Base-by-base conservation (phyloP, 257 asterid species). In the Cordia subcordata region DNA sequence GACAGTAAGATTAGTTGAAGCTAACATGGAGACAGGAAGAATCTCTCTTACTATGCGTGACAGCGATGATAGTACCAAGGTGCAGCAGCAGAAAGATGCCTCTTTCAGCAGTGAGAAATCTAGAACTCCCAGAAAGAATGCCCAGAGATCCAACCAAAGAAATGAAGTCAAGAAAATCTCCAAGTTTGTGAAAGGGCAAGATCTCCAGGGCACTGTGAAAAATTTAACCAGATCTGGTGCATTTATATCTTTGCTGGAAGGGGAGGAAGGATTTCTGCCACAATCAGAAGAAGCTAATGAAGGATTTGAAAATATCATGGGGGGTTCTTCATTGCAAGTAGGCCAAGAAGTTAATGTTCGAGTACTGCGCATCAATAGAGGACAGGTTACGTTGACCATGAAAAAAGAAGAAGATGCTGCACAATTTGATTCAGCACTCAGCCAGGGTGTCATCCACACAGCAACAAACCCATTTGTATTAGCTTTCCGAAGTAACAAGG, bases 261-360 rank as follows among this genome's bases (percentile, higher is more conserved):
- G 90, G 8, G 99, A 93, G 82, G 99, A 93, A 68, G 99, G 99
- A 16, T 93, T 89, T 79, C 71, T 93, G 72, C 96, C 96, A 35
- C 15, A 56, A 57, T 81, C 95, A 1, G 97, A 93, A 80, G 95
- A 89, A 75, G 71, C 74, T 14, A 84, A 75, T 61, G 95, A 79
- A 64, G 90, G 87, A 39, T 65, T 85, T 32, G 87, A 64, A 55
- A 79, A 53, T 57, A 73, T 86, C 13, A 82, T 75, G 83, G 94
- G 86, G 16, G 83, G 75, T 59, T 77, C 99, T 64, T 89, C 96
- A 5, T 70, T 89, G 57, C 83, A 85, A 66, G 66, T 75, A 5
- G 99, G 96, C 39, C 96, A 89, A 73, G 94, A 82, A 73, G 97
- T 93, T 57, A 83, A 64, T 66, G 97, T 86, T 15, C 92, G 97